These are phyloP conservation scores for Canavalia gladiata DNA, from an alignment of 306 rosid species.

Conservation along the genomic window DNA sequence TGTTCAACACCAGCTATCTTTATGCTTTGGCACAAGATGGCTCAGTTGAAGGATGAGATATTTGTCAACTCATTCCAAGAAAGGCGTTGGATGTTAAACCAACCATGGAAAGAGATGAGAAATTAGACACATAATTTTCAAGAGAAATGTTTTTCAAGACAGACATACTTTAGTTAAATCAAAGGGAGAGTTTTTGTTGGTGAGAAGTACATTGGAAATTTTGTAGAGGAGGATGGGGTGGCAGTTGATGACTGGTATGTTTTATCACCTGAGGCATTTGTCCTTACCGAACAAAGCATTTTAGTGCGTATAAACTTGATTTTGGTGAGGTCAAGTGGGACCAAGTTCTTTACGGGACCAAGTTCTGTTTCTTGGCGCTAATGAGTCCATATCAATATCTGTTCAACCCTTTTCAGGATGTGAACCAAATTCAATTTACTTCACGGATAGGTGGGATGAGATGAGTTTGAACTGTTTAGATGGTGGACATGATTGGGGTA, in stretches of 20 bases:
- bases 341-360: constrained; percentile 6
- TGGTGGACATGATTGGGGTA: constrained; percentile 32
- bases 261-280: neutral
- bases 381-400: constrained; percentile 7
- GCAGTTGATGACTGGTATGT: constrained; percentile 2
- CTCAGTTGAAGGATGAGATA: constrained; percentile 23
- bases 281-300: constrained; percentile 39
- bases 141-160: neutral
- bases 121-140: neutral
- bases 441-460: constrained; percentile 32
- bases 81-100: neutral
- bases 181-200: neutral
- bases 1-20: constrained; percentile 21
- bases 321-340: neutral
- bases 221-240: neutral
- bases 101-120: neutral
- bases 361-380: constrained; percentile 36
- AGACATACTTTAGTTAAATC: constrained; percentile 23
- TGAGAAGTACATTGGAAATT: constrained; percentile 37
- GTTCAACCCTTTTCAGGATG: neutral
- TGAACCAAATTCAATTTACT: constrained; percentile 36
- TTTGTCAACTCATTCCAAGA: neutral
- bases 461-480: constrained; percentile 6
- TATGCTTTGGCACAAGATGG: constrained; percentile 31
- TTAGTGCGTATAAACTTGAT: constrained; percentile 30